phyloP scores from a whole-genome alignment of 176 grass and related monocot genomes.

The Tillandsia fasciculata region DNA sequence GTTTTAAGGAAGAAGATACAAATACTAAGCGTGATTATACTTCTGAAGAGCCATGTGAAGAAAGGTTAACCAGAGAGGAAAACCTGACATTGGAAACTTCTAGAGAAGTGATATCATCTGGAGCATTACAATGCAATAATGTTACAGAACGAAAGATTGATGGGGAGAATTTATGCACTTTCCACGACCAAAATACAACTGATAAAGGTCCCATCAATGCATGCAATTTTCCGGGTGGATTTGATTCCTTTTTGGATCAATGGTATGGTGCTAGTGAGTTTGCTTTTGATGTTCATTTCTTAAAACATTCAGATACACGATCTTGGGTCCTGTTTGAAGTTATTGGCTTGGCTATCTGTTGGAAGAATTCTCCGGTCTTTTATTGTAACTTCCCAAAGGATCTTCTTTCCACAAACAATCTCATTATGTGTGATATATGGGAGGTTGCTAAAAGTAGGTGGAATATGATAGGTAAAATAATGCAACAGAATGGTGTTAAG shows the following conservation, averaged over 20 bases:
- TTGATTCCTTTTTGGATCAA: slow-evolving; percentile 67
- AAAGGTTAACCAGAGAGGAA: slow-evolving; percentile 16
- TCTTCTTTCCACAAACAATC: slow-evolving; percentile 28
- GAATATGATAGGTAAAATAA: slow-evolving; percentile 58
- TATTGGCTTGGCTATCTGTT: slow-evolving; percentile 79
- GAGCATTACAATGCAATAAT: slow-evolving; percentile 5
- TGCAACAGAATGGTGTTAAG: slow-evolving; percentile 43
- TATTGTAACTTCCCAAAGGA: slow-evolving; percentile 89
- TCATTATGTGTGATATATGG: slow-evolving; percentile 41
- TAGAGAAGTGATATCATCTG: slow-evolving; percentile 17
- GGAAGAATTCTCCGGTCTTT: slow-evolving; percentile 76
- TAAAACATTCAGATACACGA: slow-evolving; percentile 34
- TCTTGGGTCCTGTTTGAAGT: slow-evolving; percentile 51
- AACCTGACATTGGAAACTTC: slow-evolving; percentile 12
- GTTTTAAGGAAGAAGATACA: slow-evolving; percentile 18
- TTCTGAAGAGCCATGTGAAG: slow-evolving; percentile 26
- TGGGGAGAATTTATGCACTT: not conserved
- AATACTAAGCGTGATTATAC: slow-evolving; percentile 16
- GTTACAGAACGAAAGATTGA: not conserved
- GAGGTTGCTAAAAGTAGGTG: slow-evolving; percentile 52
- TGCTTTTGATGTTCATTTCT: slow-evolving; percentile 88
- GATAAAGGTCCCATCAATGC: slow-evolving; percentile 68
- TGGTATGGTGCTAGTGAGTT: slow-evolving; percentile 63
- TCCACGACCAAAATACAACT: not conserved
- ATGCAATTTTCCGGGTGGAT: slow-evolving; percentile 58